A percentile compares a stretch with the other conserved stretches of the same genome.
phyloP scores from a whole-genome alignment of 768 basidiomycete genomes.

The Cystofilobasidium macerans region DNA sequence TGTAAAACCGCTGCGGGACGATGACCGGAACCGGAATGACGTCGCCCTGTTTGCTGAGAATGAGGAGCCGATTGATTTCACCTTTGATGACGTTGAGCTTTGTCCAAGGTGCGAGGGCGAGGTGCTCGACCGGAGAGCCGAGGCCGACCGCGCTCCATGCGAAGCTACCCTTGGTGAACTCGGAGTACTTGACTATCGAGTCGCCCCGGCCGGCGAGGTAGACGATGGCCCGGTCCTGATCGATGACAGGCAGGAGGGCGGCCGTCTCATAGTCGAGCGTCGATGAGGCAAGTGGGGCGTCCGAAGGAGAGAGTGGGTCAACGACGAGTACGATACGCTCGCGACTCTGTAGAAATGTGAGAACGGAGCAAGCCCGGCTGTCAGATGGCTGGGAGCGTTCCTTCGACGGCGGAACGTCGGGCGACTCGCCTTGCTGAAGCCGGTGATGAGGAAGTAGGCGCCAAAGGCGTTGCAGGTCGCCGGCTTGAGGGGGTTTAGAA shows the following conservation, averaged over 20 bases:
- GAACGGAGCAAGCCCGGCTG: not conserved
- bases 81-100: conserved; percentile 39
- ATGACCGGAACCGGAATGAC: conserved; percentile 36
- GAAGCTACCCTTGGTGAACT: not conserved
- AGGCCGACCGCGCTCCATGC: conserved; percentile 15
- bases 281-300: conserved; percentile 21
- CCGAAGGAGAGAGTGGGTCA: conserved; percentile 22
- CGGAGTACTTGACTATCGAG: not conserved
- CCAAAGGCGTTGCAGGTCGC: conserved; percentile 11
- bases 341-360: conserved; percentile 27
- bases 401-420: too few species aligned
- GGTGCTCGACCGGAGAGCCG: not conserved
- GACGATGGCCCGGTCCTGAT: conserved; percentile 35
- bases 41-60: conserved; percentile 33
- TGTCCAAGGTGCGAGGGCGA: conserved; percentile 29
- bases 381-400: not conserved
- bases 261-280: conserved; percentile 38
- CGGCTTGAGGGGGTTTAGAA: conserved; percentile 16
- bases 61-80: conserved; percentile 36
- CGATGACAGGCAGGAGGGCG: conserved; percentile 34
- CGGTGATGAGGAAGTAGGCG: conserved; percentile 12
- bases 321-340: conserved; percentile 37
- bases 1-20: conserved; percentile 36
- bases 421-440: conserved; percentile 8
- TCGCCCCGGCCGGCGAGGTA: conserved; percentile 34